phyloP scores from a whole-genome alignment of 257 asterid genomes.

The Misopates orontium region DNA sequence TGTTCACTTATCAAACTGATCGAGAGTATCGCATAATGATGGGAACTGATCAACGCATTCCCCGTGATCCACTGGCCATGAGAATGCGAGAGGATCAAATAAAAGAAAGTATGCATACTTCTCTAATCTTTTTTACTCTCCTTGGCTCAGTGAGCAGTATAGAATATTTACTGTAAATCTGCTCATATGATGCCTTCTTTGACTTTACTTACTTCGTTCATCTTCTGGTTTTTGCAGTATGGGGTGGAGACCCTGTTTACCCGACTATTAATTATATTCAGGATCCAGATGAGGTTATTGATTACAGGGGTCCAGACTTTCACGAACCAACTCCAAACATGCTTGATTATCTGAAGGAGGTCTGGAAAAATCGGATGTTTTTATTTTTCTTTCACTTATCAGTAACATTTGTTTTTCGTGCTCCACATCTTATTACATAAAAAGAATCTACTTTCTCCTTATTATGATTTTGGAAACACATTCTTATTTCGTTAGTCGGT shows the following conservation, averaged over 20 bases:
- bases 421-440: not conserved
- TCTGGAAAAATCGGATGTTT: conserved; percentile 26
- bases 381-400: no score
- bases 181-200: not conserved
- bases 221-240: conserved; percentile 54
- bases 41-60: conserved; percentile 86
- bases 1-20: conserved; percentile 86
- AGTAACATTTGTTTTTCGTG: not conserved
- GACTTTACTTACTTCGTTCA: conserved; percentile 9
- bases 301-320: conserved; percentile 93
- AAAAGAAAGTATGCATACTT: conserved; percentile 63
- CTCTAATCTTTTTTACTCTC: conserved; percentile 11
- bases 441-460: not conserved
- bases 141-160: not conserved
- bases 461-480: not conserved
- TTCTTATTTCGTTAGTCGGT: not conserved
- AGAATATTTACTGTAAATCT: not conserved
- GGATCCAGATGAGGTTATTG: conserved; percentile 92
- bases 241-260: conserved; percentile 99
- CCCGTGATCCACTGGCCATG: conserved; percentile 93
- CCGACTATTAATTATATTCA: conserved; percentile 95
- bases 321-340: conserved; percentile 97
- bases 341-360: conserved; percentile 93
- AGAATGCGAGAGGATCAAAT: conserved; percentile 91
- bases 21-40: conserved; percentile 91